Evolutionary conservation across 352 stramenopile genomes (phyloP).

Genomic region (Elongisporangium prolatum): DNA sequence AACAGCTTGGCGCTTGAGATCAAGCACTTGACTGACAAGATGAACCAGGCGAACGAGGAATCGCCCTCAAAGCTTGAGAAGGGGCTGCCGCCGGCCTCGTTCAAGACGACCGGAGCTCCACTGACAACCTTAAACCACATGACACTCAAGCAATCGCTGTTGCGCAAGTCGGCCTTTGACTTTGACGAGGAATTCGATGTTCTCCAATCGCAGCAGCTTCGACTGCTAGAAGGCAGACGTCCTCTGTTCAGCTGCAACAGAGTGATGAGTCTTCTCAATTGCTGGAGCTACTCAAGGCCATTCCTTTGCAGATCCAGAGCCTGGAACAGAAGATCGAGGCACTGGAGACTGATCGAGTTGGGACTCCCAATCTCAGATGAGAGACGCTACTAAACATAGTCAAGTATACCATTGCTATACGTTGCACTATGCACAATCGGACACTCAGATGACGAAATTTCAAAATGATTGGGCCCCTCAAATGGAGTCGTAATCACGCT

Average conservation of each 20-base stretch:
- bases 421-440: neutral
- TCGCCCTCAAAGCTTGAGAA: neutral
- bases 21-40: neutral
- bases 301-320: neutral
- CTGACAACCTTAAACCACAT: neutral
- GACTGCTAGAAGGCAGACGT: slow-evolving; percentile 25
- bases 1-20: neutral
- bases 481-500: neutral
- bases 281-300: neutral
- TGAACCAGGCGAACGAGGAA: neutral
- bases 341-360: neutral
- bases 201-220: slow-evolving; percentile 5
- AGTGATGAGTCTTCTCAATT: neutral
- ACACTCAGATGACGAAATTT: neutral
- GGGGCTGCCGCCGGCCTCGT: neutral
- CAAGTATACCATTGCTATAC: too few relatives aligned
- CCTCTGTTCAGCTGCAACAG: neutral
- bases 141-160: slow-evolving; percentile 4
- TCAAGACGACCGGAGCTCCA: neutral
- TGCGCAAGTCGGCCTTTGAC: slow-evolving; percentile 10
- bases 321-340: neutral
- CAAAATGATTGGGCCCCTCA: neutral
- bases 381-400: neutral
- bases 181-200: slow-evolving; percentile 3
- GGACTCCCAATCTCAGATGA: neutral